Percentiles rank a stretch among this genome's conserved stretches.
Evolutionary conservation across 345 rosid species (phyloP).

Genomic region (Citrus trifoliata): DNA sequence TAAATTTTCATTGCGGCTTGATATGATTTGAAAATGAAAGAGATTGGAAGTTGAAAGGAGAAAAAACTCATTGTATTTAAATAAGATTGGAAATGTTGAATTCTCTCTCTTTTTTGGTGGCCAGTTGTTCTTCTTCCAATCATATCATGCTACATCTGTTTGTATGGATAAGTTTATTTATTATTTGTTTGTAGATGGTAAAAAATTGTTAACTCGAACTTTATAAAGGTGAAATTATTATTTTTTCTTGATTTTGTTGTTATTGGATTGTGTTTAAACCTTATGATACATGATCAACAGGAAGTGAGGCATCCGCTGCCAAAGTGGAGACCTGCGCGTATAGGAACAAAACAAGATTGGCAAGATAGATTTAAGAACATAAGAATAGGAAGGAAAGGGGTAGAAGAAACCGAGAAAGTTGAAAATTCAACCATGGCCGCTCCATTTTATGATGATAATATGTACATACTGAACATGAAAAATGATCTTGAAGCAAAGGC

Average conservation of each 20-base stretch:
- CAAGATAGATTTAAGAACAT: slow-evolving; percentile 74
- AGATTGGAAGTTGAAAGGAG: background rate
- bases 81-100: background rate
- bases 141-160: background rate
- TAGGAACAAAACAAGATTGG: slow-evolving; percentile 79
- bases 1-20: background rate
- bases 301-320: slow-evolving; percentile 50
- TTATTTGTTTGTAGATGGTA: background rate
- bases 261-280: slow-evolving; percentile 6
- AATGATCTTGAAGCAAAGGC: slow-evolving; percentile 86
- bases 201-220: background rate
- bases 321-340: slow-evolving; percentile 57
- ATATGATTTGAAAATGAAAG: background rate
- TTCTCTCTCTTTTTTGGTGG: too few relatives aligned
- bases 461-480: slow-evolving; percentile 54
- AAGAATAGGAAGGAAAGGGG: slow-evolving; percentile 60
- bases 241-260: background rate
- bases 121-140: too few relatives aligned
- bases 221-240: background rate
- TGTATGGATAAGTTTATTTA: background rate
- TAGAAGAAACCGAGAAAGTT: slow-evolving; percentile 51
- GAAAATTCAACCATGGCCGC: slow-evolving; percentile 65
- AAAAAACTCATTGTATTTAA: too few relatives aligned
- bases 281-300: slow-evolving; percentile 39
- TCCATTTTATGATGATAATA: slow-evolving; percentile 66